phyloP scores from a whole-genome alignment of 164 flowering plant species.

The Buxus sempervirens region DNA sequence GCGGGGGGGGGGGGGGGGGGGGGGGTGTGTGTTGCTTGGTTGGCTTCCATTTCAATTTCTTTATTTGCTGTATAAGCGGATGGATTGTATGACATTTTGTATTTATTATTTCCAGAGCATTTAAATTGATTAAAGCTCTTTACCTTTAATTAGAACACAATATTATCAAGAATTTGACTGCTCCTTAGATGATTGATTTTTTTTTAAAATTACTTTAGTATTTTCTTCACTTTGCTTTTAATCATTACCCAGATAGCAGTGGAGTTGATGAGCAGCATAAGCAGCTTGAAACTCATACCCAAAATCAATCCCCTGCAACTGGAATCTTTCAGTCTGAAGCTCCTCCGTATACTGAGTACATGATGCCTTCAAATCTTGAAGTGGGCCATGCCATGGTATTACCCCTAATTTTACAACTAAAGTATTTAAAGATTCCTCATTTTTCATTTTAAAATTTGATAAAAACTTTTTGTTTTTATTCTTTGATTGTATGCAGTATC shows the following conservation, averaged over 20 bases:
- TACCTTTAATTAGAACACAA: too few relatives aligned
- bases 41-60: too few relatives aligned
- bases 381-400: conserved; percentile 57
- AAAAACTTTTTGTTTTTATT: background rate
- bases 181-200: too few relatives aligned
- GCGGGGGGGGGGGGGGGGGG: too few relatives aligned
- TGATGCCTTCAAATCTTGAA: conserved; percentile 47
- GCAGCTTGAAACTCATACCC: conserved; percentile 42
- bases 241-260: conserved; percentile 41
- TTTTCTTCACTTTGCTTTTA: background rate
- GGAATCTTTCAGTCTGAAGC: conserved; percentile 41
- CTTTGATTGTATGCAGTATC: background rate
- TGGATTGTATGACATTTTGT: too few relatives aligned
- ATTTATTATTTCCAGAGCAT: too few relatives aligned
- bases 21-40: too few relatives aligned
- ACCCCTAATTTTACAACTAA: background rate
- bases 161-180: too few relatives aligned
- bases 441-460: too few relatives aligned
- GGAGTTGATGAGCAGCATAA: conserved; percentile 60
- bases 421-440: background rate
- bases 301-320: conserved; percentile 36
- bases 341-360: conserved; percentile 43
- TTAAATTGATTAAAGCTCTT: too few relatives aligned
- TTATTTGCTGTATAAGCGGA: too few relatives aligned
- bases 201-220: too few relatives aligned